Conservation (phyloP, 1,139 yeast species). For the Yamadazyma atlantica region DNA sequence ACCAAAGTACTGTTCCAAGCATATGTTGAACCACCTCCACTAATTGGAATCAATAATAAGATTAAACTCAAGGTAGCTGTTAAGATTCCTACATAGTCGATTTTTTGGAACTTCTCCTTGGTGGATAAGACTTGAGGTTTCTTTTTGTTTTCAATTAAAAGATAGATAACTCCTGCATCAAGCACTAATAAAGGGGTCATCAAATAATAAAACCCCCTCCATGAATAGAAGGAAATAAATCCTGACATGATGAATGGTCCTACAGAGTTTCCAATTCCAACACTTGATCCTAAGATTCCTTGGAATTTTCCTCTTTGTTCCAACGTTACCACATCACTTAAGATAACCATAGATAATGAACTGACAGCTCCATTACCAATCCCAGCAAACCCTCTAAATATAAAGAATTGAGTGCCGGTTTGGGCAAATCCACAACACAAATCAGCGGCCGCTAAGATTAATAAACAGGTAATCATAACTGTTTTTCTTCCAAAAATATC, state of each 20-base stretch:
- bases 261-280: conserved; percentile 45
- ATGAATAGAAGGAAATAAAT: conserved; percentile 37
- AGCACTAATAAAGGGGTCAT: conserved; percentile 39
- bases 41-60: conserved; percentile 46
- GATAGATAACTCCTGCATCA: conserved; percentile 22
- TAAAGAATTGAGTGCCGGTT: conserved; percentile 38
- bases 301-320: conserved; percentile 44
- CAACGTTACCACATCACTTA: conserved; percentile 43
- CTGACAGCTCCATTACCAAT: conserved; percentile 45
- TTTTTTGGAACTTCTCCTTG: conserved; percentile 34
- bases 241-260: conserved; percentile 58
- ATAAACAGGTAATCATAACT: conserved; percentile 32
- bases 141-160: conserved; percentile 25
- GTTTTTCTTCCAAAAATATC: conserved; percentile 46
- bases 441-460: conserved; percentile 34
- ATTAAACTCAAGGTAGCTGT: conserved; percentile 45
- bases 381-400: conserved; percentile 45
- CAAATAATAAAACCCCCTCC: conserved; percentile 52
- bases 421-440: conserved; percentile 43
- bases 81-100: conserved; percentile 52
- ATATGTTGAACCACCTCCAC: conserved; percentile 58
- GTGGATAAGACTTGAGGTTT: conserved; percentile 23
- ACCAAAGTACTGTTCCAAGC: conserved; percentile 51
- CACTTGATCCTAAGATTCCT: conserved; percentile 47
- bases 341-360: conserved; percentile 39